These are phyloP conservation scores for Monilinia polystroma DNA, from an alignment of 2,329 filamentous ascomycete genomes.

Conservation along the genomic window DNA sequence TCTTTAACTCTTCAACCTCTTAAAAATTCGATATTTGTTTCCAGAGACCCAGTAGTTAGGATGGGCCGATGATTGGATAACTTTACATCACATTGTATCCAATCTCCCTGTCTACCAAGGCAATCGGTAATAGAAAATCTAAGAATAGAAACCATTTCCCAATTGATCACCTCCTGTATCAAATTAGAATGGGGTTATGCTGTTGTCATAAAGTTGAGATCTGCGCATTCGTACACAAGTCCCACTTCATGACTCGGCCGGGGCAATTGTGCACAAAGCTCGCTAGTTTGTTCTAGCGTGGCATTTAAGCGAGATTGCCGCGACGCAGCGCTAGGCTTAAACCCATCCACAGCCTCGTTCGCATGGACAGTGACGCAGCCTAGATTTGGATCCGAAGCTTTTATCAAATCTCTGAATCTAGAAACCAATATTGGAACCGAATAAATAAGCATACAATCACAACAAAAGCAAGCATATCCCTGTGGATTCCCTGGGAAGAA, in stretches of 20 bases:
- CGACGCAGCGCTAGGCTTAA: not conserved
- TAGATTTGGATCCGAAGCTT: not conserved
- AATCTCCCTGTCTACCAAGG: not conserved
- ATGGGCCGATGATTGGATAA: not conserved
- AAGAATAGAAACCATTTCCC: slow-evolving; percentile 4
- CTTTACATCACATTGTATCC: not conserved
- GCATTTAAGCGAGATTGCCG: not conserved
- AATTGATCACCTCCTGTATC: not conserved
- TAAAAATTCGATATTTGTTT: not conserved
- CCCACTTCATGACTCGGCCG: slow-evolving; percentile 2
- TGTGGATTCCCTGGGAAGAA: no score
- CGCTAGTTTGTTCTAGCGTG: not conserved
- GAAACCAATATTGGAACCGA: not conserved
- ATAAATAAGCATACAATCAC: not conserved
- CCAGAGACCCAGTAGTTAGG: not conserved
- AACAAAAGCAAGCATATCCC: no score
- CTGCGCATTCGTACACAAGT: not conserved
- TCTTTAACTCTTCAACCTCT: no score
- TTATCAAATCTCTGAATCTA: not conserved
- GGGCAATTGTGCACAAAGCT: not conserved
- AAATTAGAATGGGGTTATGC: not conserved
- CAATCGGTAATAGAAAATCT: not conserved
- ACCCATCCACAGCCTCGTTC: slow-evolving; percentile 13
- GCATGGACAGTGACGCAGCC: not conserved
- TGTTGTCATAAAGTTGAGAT: not conserved